Evolutionary conservation across 192 early-diverging fungal genomes (phyloP).

Genomic region (Phycomyces nitens): DNA sequence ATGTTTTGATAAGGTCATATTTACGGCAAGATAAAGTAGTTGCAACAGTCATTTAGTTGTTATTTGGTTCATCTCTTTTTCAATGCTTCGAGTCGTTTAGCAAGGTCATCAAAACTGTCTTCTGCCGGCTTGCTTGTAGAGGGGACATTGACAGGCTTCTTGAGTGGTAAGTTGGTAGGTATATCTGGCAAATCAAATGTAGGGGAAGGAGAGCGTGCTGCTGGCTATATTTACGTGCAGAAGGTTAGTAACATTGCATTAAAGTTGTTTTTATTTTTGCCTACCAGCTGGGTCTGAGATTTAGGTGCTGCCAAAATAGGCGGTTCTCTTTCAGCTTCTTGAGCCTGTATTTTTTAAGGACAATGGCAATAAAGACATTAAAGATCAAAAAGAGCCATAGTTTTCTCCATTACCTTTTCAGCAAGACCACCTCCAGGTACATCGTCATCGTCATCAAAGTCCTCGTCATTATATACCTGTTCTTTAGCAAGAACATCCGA

Average conservation of each 20-base stretch:
- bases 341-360: too few relatives aligned
- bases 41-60: too few relatives aligned
- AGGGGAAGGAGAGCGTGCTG: neutral
- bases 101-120: constrained; percentile 64
- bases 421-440: constrained; percentile 3
- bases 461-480: constrained; percentile 27
- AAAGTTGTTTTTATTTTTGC: neutral
- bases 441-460: constrained; percentile 25
- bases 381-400: neutral
- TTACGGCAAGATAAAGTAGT: too few relatives aligned
- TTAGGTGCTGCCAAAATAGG: too few relatives aligned
- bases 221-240: neutral
- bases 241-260: neutral
- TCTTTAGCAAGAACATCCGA: constrained; percentile 44
- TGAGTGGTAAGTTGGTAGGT: constrained; percentile 22
- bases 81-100: constrained; percentile 73
- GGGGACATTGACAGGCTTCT: constrained; percentile 7
- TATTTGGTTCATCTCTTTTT: constrained; percentile 43
- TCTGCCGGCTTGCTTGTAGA: constrained; percentile 10
- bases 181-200: constrained; percentile 22
- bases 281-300: neutral
- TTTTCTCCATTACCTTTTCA: constrained; percentile 6
- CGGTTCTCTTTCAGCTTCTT: too few relatives aligned
- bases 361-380: too few relatives aligned
- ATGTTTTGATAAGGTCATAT: too few relatives aligned